phyloP scores from a whole-genome alignment of 164 flowering plant genomes.

The Litsea cubeba region DNA sequence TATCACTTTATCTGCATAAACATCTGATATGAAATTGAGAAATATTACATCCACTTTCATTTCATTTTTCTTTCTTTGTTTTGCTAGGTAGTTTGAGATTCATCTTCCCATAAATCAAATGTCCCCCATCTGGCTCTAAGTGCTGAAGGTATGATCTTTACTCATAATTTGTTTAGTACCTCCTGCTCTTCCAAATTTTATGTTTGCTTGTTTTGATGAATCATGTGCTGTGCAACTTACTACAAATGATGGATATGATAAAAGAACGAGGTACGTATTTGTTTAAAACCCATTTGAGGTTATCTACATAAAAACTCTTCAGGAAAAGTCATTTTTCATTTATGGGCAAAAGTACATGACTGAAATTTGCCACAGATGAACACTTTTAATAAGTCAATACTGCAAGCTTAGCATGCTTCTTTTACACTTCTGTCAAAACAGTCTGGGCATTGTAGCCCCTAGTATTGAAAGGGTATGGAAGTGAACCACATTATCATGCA shows the following conservation, averaged over 20 bases:
- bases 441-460: neutral
- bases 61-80: neutral
- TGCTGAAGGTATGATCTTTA: neutral
- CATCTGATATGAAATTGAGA: neutral
- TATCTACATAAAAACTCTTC: neutral
- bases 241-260: neutral
- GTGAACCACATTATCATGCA: neutral
- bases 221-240: neutral
- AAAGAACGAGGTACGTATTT: neutral
- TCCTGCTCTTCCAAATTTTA: neutral
- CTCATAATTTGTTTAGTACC: neutral
- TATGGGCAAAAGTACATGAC: conserved; percentile 5
- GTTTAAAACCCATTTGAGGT: neutral
- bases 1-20: no score
- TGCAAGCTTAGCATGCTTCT: neutral
- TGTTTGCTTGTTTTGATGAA: neutral
- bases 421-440: neutral
- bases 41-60: neutral
- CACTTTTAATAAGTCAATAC: neutral
- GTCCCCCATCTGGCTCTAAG: neutral
- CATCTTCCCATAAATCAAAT: conserved; percentile 1
- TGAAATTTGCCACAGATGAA: conserved; percentile 7
- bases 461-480: neutral
- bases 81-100: neutral
- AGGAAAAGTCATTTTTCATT: conserved; percentile 3